Evolutionary conservation across 1,284 basidiomycete species (phyloP).

Genomic region (Fomitopsis palustris): DNA sequence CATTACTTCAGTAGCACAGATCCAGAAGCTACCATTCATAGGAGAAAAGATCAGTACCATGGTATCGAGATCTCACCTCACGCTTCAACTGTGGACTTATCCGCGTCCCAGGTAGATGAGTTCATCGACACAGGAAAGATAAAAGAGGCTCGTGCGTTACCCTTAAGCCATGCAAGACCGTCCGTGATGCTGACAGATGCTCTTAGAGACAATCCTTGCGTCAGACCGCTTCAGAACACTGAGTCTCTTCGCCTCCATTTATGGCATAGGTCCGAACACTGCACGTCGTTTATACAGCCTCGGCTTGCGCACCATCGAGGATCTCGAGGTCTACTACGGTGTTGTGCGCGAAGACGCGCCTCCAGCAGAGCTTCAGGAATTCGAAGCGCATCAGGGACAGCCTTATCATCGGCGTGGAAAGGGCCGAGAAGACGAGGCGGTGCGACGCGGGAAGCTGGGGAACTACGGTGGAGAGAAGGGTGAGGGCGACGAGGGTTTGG

Average conservation of each 20-base stretch:
- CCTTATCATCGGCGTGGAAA: not conserved
- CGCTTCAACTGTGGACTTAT: not conserved
- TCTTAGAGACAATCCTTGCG: slow-evolving; percentile 41
- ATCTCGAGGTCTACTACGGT: slow-evolving; percentile 64
- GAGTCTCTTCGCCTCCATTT: slow-evolving; percentile 55
- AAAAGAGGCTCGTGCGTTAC: slow-evolving; percentile 51
- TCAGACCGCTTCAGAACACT: slow-evolving; percentile 56
- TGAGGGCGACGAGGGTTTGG: slow-evolving; percentile 17
- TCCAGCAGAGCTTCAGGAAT: slow-evolving; percentile 17
- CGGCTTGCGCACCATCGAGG: slow-evolving; percentile 56
- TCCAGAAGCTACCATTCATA: slow-evolving; percentile 52
- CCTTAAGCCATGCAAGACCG: not conserved
- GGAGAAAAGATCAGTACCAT: slow-evolving; percentile 59
- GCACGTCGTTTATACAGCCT: slow-evolving; percentile 60
- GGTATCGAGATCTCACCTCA: slow-evolving; percentile 35
- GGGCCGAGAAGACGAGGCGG: slow-evolving; percentile 3
- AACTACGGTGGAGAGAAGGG: slow-evolving; percentile 3
- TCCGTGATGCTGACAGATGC: not conserved
- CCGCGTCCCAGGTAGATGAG: slow-evolving; percentile 52
- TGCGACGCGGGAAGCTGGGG: not conserved
- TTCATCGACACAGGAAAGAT: slow-evolving; percentile 55
- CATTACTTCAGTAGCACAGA: slow-evolving; percentile 45
- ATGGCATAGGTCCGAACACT: slow-evolving; percentile 70
- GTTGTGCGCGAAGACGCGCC: slow-evolving; percentile 30
- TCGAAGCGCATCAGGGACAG: slow-evolving; percentile 15